Conservation (phyloP, 1,284 basidiomycete genomes). For the Sporisorium iseilematis-ciliati region DNA sequence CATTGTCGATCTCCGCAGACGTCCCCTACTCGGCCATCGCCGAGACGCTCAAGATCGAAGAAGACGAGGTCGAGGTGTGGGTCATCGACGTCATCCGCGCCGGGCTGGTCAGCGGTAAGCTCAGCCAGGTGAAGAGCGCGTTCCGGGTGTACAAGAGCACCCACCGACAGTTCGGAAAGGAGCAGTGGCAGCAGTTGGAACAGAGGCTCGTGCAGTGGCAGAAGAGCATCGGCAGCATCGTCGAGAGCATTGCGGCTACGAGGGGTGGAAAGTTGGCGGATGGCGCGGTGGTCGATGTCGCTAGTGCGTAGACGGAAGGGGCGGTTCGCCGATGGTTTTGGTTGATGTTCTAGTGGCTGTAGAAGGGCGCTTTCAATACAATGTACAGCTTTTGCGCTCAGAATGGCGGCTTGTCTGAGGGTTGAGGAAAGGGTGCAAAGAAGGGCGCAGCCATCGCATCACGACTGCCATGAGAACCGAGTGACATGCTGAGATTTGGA, state of each 20-base stretch:
- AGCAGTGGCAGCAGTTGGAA: conserved; percentile 66
- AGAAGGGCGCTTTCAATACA: not conserved
- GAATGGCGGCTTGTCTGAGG: not conserved
- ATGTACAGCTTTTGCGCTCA: not conserved
- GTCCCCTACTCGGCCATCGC: conserved; percentile 63
- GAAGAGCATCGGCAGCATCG: conserved; percentile 55
- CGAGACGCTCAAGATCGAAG: conserved; percentile 39
- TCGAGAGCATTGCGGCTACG: conserved; percentile 53
- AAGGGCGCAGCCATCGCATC: too few species aligned
- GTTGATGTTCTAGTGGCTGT: not conserved
- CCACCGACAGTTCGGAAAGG: conserved; percentile 61
- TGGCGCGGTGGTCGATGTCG: conserved; percentile 2
- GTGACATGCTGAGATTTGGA: too few species aligned
- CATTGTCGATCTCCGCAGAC: conserved; percentile 58
- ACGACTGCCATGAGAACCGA: too few species aligned
- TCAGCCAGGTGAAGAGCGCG: conserved; percentile 63
- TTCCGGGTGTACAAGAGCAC: conserved; percentile 66
- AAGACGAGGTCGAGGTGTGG: conserved; percentile 67
- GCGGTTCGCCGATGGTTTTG: not conserved
- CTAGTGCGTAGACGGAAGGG: conserved; percentile 10
- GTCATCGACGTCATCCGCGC: conserved; percentile 70
- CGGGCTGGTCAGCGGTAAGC: conserved; percentile 65
- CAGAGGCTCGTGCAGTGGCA: conserved; percentile 63
- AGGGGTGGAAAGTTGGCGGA: conserved; percentile 36
- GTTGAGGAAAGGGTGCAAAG: not conserved